Evolutionary conservation across 2,329 filamentous ascomycete genomes (phyloP).

Genomic region (Monosporascus cannonballus): DNA sequence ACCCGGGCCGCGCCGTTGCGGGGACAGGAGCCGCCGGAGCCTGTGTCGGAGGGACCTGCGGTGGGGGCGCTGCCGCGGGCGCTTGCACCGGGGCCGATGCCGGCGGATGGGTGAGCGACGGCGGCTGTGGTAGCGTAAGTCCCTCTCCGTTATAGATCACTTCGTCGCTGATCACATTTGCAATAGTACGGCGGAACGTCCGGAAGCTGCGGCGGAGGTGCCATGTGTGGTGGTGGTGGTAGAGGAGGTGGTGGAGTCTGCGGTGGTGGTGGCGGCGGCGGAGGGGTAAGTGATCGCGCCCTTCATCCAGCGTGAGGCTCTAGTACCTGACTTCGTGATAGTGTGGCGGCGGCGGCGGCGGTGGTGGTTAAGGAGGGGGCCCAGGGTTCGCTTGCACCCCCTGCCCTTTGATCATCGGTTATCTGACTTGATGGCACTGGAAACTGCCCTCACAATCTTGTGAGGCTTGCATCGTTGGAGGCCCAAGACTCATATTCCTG

Average conservation of each 20-base stretch:
- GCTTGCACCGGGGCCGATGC: conserved; percentile 31
- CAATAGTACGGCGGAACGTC: conserved; percentile 17
- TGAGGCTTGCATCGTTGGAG: too few species aligned
- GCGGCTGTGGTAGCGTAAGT: conserved; percentile 29
- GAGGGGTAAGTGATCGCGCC: conserved; percentile 7
- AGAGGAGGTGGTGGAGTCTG: conserved; percentile 4
- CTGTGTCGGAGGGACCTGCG: conserved; percentile 45
- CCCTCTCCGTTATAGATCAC: not conserved
- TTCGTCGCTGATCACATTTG: not conserved
- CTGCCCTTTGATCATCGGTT: too few species aligned
- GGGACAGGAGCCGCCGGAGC: conserved; percentile 32
- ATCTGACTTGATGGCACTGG: too few species aligned
- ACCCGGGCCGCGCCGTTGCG: conserved; percentile 30
- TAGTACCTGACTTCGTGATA: conserved; percentile 2
- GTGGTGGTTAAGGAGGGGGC: conserved; percentile 1
- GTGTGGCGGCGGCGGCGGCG: conserved; percentile 15
- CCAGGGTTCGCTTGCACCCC: too few species aligned
- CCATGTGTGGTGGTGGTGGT: conserved; percentile 30
- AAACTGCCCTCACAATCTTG: too few species aligned
- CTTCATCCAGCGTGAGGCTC: not conserved
- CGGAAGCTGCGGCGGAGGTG: conserved; percentile 15
- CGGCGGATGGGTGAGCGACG: conserved; percentile 13
- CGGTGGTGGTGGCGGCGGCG: conserved; percentile 19
- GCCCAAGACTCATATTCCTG: too few species aligned
- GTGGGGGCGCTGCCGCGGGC: conserved; percentile 29